Evolutionary conservation across 129 eudicot species (phyloP), one percentile per base, ranked within the genome.

Genomic region (Silybum marianum): DNA sequence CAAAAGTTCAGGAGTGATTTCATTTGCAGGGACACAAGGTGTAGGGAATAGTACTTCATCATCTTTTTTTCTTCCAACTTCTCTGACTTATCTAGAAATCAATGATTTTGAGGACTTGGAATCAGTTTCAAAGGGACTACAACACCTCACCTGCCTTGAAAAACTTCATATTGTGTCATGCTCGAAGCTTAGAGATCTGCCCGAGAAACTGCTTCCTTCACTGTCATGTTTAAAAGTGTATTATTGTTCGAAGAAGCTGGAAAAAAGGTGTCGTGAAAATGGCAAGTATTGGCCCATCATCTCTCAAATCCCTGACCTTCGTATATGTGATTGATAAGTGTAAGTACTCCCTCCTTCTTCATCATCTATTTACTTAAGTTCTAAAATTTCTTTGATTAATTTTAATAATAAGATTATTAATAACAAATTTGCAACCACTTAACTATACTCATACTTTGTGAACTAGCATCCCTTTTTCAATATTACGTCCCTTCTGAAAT

Each of bases 171-270:
- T 78, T 25, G 0, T 0, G 0, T 0, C 2, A 39, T 78, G 81
- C 81, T 65, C n/a, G 11, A 40, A 78, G 44, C 74, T 78, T 38
- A 78, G 5, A 78, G 74, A 78, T 68, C n/a, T 67, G 74, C 81
- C 81, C 1, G 12, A 67, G 44, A 39, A 66, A 66, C 22, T 21
- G 5, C 73, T 77, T 16, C 72, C 72, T 36, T 76, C 72, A n/a
- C 60, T 76, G 11, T 38, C 40, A 24, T 1, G 6, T 39, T 66
- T 77, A 32, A 2, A 0, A 1, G 65, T 77, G 4, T 3, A 7
- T 3, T 4, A 1, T 65, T 12, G 6, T 10, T 21, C 60, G 36
- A 58, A 76, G 36, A 58, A 76, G 36, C 22, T 62, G 4, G 13
- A 18, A 0, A 36, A 76, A 22, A 62, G 23, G 60, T 76, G 80